Evolutionary conservation across 2,329 filamentous ascomycete genomes (phyloP).

Genomic region (Fonsecaea pugnacius): DNA sequence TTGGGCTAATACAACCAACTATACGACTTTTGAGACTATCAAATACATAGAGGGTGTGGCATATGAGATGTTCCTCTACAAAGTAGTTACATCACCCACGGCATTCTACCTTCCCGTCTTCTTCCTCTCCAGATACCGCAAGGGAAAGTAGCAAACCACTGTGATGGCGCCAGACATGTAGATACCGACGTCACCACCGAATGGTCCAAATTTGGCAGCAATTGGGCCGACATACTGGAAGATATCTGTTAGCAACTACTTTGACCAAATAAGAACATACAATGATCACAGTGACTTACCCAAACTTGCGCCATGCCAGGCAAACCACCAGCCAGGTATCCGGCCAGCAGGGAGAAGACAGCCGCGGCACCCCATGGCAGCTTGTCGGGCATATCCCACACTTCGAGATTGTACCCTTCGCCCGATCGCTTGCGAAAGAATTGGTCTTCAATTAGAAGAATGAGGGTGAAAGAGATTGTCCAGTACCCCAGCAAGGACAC

Average conservation of each 20-base stretch:
- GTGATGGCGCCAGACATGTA: conserved; percentile 69
- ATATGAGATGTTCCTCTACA: background rate
- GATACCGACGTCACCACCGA: conserved; percentile 64
- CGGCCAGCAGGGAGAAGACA: conserved; percentile 32
- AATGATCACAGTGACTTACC: conserved; percentile 40
- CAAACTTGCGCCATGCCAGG: conserved; percentile 72
- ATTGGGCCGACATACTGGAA: conserved; percentile 64
- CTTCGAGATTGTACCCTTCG: conserved; percentile 51
- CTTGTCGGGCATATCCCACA: conserved; percentile 51
- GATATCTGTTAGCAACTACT: conserved; percentile 6
- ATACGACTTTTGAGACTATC: background rate
- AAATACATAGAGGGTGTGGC: background rate
- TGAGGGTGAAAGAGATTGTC: conserved; percentile 53
- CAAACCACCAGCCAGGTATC: conserved; percentile 64
- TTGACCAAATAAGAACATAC: background rate
- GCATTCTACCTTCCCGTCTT: conserved; percentile 36
- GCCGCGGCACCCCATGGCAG: conserved; percentile 46
- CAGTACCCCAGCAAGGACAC: conserved; percentile 54
- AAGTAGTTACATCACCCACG: background rate
- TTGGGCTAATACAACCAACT: background rate
- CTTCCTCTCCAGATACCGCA: conserved; percentile 58
- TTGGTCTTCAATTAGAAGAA: conserved; percentile 52
- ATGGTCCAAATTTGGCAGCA: conserved; percentile 57
- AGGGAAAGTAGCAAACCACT: conserved; percentile 58
- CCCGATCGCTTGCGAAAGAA: conserved; percentile 47